Evolutionary conservation across 2,329 filamentous ascomycete genomes (phyloP), one percentile per base, ranked within the genome.

Genomic region (Fusarium sp.): DNA sequence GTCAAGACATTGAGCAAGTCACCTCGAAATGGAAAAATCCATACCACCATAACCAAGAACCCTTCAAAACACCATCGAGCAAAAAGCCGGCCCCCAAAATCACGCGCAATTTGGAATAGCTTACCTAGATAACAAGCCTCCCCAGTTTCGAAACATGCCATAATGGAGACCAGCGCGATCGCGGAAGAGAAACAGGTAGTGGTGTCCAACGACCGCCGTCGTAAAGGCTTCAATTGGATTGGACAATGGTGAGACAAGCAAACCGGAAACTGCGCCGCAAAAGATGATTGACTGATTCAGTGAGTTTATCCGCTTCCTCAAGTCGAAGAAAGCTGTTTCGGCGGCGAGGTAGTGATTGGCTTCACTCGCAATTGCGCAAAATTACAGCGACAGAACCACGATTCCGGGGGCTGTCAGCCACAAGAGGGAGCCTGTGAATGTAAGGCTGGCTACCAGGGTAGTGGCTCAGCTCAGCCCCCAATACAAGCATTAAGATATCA

Each of bases 1-100:
- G 52, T 54, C 27, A 41, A 25, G 47, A 70, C 32, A 47, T 48
- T 41, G 27, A 55, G 51, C 43, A 65, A 32, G 13, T 25, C 38
- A 27, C 27, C 54, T 51, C 16, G 22, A 70, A 70, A 52, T 70
- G 54, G 54, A 70, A 70, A 70, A 70, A 71, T 12, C 34, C 34
- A 38, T n/a, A 57, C 57, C 43, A 64, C 45, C 48, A 41, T 48
- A 32, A 40, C 32, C 45, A 40, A 52, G 18, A 38, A 48, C 25
- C 25, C 27, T 52, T 41, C 9, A 40, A 40, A 55, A n/a, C 45
- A 60, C 43, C 56, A 38, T 51, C 12, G 43, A 45, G 16, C 46
- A 20, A 44, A 22, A 48, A 63, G 46, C 51, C 29, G 63, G 67
- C 67, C 67, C 67, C 67, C 67, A 70, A 48, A 15, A 29, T 63